Evolutionary conservation across 148 eudicot species (phyloP).

Genomic region (Diospyros kaki): DNA sequence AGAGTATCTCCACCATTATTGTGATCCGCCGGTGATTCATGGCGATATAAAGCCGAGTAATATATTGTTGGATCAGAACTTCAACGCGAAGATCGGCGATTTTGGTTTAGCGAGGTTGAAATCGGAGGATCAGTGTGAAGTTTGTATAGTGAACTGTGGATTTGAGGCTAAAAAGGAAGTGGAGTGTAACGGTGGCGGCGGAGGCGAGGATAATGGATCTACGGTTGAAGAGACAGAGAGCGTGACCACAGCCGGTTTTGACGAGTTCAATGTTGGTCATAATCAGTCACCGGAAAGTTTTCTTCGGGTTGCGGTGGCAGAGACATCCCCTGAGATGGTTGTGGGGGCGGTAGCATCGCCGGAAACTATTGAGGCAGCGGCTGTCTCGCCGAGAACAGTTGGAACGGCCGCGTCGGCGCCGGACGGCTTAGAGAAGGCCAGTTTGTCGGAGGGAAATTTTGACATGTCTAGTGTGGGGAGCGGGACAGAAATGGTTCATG

Average conservation of each 20-base stretch:
- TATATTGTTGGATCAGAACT: constrained; percentile 55
- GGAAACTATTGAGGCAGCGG: constrained; percentile 26
- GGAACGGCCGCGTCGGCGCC: background rate
- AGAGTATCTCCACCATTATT: constrained; percentile 65
- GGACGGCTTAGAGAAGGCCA: constrained; percentile 41
- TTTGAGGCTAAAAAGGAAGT: constrained; percentile 26
- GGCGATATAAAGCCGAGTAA: constrained; percentile 98
- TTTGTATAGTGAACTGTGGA: constrained; percentile 21
- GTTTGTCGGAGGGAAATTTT: constrained; percentile 38
- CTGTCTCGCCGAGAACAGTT: constrained; percentile 5
- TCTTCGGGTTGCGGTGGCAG: constrained; percentile 35
- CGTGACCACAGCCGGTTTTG: constrained; percentile 52
- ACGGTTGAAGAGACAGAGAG: constrained; percentile 68
- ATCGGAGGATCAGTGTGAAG: constrained; percentile 26
- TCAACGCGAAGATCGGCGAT: constrained; percentile 76
- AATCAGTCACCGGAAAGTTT: constrained; percentile 66
- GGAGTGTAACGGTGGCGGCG: constrained; percentile 21
- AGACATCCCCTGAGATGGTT: constrained; percentile 58
- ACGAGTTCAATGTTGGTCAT: constrained; percentile 39
- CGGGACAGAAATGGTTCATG: constrained; percentile 14
- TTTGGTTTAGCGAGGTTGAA: constrained; percentile 85
- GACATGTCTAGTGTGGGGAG: constrained; percentile 29
- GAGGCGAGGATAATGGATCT: constrained; percentile 55
- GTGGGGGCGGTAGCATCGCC: constrained; percentile 22
- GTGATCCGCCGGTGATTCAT: constrained; percentile 76